These are phyloP conservation scores for Cytospora paraplurivora DNA, from an alignment of 2,329 filamentous ascomycete species.

Conservation along the genomic window DNA sequence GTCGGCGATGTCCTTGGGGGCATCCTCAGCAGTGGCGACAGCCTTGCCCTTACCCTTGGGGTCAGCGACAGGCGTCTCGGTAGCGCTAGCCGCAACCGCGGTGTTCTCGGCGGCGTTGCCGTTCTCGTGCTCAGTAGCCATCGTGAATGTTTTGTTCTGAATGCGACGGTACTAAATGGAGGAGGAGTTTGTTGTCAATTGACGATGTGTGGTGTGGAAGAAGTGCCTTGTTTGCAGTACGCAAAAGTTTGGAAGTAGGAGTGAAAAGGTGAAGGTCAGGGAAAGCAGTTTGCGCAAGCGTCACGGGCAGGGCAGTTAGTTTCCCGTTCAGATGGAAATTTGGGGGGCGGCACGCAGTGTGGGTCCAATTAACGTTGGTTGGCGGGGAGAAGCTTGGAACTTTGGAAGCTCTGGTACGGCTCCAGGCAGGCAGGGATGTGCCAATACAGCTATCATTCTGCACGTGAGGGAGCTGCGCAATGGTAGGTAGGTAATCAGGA, in stretches of 20 bases:
- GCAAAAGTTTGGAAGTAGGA: constrained; percentile 3
- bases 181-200: constrained; percentile 10
- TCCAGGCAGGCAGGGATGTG: constrained; percentile 12
- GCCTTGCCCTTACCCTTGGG: constrained; percentile 89
- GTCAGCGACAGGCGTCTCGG: constrained; percentile 42
- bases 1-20: constrained; percentile 62
- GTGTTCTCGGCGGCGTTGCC: constrained; percentile 50
- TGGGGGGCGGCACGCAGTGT: constrained; percentile 9
- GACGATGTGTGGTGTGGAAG: neutral
- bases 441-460: constrained; percentile 3
- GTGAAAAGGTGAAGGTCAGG: constrained; percentile 13
- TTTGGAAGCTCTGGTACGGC: constrained; percentile 18
- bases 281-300: constrained; percentile 11
- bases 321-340: constrained; percentile 21
- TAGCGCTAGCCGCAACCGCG: constrained; percentile 38
- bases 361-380: constrained; percentile 24
- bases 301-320: constrained; percentile 10
- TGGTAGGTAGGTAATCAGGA: neutral
- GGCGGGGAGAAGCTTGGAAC: constrained; percentile 19
- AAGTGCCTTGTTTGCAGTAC: constrained; percentile 8
- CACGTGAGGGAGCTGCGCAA: neutral
- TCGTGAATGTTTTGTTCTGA: constrained; percentile 38
- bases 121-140: constrained; percentile 57
- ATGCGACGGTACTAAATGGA: constrained; percentile 8
- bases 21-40: constrained; percentile 51